A percentile compares a stretch with the other conserved stretches of the same genome.
Evolutionary conservation across 2,329 filamentous ascomycete genomes (phyloP).

Genomic region (Fusarium duplospermum): DNA sequence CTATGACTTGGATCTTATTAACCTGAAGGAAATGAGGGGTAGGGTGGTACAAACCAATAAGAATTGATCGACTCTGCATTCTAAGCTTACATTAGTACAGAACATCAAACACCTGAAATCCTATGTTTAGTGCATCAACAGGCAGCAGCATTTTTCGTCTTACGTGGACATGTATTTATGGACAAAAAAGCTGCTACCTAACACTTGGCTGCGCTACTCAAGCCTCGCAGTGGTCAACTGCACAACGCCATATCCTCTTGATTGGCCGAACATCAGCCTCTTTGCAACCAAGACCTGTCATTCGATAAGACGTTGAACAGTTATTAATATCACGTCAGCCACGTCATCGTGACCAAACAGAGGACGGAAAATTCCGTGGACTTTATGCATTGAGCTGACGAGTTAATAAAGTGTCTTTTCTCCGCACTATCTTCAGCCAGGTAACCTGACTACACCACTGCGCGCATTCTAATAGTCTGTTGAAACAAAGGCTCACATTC

Average conservation of each 20-base stretch:
- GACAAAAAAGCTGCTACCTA: not conserved
- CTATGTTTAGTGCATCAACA: not conserved
- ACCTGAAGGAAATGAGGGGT: not conserved
- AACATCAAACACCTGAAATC: too few species aligned
- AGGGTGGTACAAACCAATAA: not conserved
- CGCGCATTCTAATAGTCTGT: not conserved
- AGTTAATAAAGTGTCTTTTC: not conserved
- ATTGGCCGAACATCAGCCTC: not conserved
- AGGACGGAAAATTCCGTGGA: not conserved
- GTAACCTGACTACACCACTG: not conserved
- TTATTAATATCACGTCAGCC: not conserved
- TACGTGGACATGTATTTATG: not conserved
- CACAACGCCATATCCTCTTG: not conserved
- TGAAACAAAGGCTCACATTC: not conserved
- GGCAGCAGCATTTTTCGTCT: not conserved
- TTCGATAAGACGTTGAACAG: not conserved
- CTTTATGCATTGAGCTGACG: not conserved
- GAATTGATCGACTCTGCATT: not conserved
- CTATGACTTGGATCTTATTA: too few species aligned
- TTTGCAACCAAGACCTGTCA: not conserved
- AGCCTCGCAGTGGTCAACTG: not conserved
- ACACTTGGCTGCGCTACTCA: not conserved
- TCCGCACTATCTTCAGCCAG: not conserved
- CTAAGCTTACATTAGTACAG: too few species aligned
- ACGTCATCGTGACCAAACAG: constrained; percentile 19